A percentile compares a stretch with the other conserved stretches of the same genome.
Evolutionary conservation across 495 filamentous ascomycete genomes (phyloP).

Genomic region (Lophiotrema nucula): DNA sequence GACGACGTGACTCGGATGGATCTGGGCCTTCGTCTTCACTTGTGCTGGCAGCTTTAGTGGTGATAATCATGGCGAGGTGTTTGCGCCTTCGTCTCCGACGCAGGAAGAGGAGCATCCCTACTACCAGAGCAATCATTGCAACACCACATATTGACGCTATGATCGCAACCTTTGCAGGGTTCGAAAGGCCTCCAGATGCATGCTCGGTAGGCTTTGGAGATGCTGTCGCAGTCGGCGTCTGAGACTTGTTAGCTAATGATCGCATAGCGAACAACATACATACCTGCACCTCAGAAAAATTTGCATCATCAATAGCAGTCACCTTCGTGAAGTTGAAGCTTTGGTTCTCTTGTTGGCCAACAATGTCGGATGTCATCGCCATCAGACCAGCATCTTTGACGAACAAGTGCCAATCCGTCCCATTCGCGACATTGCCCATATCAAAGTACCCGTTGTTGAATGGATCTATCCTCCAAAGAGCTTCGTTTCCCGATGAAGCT

Average conservation of each 20-base stretch:
- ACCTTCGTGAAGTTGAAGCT: conserved; percentile 1
- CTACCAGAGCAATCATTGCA: too few species aligned
- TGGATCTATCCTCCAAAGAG: background rate
- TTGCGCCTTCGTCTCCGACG: too few species aligned
- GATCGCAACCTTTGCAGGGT: too few species aligned
- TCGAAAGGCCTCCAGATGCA: background rate
- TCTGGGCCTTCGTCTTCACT: too few species aligned
- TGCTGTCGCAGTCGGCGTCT: background rate
- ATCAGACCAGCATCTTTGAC: background rate
- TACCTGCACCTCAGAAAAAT: background rate
- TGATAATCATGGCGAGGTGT: too few species aligned
- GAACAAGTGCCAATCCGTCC: background rate
- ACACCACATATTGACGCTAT: too few species aligned
- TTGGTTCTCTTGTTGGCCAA: background rate
- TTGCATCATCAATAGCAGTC: background rate
- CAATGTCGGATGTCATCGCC: background rate
- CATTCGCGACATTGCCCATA: background rate
- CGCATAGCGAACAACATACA: too few species aligned
- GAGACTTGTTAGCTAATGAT: background rate
- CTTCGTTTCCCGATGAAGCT: background rate
- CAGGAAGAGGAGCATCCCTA: too few species aligned
- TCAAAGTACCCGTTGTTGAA: background rate
- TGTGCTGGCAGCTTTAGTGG: too few species aligned
- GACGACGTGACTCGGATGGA: too few species aligned
- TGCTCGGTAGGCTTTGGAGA: background rate